These are phyloP conservation scores for Mollisia scopiformis DNA, from an alignment of 2,329 filamentous ascomycete genomes.

Conservation along the genomic window DNA sequence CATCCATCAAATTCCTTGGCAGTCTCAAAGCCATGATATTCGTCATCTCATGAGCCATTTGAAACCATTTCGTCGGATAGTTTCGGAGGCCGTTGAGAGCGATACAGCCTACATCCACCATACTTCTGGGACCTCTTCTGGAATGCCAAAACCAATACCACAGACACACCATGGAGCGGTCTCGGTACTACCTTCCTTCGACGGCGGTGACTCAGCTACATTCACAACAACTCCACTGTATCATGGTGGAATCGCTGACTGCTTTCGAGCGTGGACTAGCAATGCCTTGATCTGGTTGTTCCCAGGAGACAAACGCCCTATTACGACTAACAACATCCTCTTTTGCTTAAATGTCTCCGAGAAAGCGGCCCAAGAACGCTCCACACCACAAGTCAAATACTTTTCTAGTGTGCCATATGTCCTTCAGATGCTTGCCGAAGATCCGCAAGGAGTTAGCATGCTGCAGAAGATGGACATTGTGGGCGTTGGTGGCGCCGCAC, in stretches of 20 bases:
- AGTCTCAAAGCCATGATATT: not conserved
- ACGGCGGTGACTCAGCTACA: conserved; percentile 45
- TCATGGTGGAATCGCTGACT: conserved; percentile 66
- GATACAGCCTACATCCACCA: conserved; percentile 62
- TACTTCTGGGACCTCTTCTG: conserved; percentile 67
- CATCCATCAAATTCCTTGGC: not conserved
- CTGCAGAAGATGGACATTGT: conserved; percentile 60
- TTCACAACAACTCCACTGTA: conserved; percentile 70
- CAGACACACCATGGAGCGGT: conserved; percentile 59
- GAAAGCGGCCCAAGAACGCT: conserved; percentile 15
- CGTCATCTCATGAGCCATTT: not conserved
- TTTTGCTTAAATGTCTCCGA: conserved; percentile 35
- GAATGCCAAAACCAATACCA: conserved; percentile 63
- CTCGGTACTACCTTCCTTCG: conserved; percentile 54
- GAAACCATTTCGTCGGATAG: not conserved
- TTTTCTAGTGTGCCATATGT: conserved; percentile 66
- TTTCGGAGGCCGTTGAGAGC: not conserved
- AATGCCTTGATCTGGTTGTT: conserved; percentile 64
- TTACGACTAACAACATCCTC: conserved; percentile 57
- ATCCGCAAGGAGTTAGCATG: conserved; percentile 43
- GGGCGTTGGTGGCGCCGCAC: conserved; percentile 64
- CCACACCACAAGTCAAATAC: conserved; percentile 47
- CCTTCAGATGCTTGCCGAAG: conserved; percentile 53
- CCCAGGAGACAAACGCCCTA: conserved; percentile 55
- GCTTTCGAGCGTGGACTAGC: conserved; percentile 64